phyloP scores from a whole-genome alignment of 208 protist species.

The Leishmania gerbilli region DNA sequence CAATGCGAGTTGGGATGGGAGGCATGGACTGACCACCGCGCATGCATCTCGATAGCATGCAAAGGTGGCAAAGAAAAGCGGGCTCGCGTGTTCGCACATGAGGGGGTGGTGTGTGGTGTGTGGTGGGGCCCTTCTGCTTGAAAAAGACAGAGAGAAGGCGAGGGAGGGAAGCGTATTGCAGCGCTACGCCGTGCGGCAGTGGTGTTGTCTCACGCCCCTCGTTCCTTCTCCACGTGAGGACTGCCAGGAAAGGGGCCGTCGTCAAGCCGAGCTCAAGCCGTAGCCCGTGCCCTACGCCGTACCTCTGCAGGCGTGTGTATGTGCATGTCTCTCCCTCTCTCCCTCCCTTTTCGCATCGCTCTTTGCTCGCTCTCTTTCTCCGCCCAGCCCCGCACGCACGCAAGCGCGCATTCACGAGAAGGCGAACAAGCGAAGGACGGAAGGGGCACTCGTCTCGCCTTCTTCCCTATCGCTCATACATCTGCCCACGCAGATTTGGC shows the following conservation, averaged over 20 bases:
- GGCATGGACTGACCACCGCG: background rate
- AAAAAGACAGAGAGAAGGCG: background rate
- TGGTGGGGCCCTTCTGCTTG: background rate
- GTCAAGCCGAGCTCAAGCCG: background rate
- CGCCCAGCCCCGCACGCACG: background rate
- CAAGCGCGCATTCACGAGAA: background rate
- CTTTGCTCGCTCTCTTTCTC: background rate
- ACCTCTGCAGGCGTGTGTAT: background rate
- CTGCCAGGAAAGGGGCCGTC: background rate
- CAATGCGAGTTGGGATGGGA: background rate
- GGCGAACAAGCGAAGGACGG: background rate
- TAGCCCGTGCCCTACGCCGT: background rate
- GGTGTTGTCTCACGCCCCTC: background rate
- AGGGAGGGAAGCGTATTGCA: background rate
- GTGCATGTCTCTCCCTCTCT: background rate
- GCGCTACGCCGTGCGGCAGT: background rate
- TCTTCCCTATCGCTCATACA: background rate
- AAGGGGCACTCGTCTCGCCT: background rate
- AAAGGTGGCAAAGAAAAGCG: background rate
- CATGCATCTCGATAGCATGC: background rate
- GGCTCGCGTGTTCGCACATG: too few species aligned
- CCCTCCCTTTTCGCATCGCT: background rate
- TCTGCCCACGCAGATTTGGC: background rate
- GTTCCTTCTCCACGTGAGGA: background rate
- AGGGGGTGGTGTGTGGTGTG: too few species aligned